These are phyloP conservation scores for Ophiostoma ulmi DNA, from an alignment of 2,329 filamentous ascomycete species.

Conservation along the genomic window DNA sequence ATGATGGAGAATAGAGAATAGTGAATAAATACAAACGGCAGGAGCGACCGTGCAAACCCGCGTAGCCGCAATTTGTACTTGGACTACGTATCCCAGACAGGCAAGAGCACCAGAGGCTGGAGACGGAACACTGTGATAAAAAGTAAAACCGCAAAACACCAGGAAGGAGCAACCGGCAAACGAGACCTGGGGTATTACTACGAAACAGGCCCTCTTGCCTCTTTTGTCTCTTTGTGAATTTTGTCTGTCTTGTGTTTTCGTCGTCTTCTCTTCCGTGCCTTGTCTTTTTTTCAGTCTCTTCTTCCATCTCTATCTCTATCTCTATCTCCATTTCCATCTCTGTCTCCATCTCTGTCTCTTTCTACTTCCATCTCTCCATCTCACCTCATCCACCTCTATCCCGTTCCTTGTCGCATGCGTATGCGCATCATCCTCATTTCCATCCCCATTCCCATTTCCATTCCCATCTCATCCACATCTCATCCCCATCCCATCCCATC, in stretches of 20 bases:
- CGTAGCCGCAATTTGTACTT: not conserved
- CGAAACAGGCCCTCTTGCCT: conserved; percentile 14
- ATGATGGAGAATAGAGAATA: too few relatives aligned
- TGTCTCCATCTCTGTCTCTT: not conserved
- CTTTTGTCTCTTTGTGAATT: not conserved
- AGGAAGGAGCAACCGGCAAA: conserved; percentile 14
- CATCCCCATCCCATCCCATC: not conserved
- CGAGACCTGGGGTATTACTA: conserved; percentile 11
- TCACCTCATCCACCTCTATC: not conserved
- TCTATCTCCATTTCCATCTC: not conserved
- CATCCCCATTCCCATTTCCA: too few relatives aligned
- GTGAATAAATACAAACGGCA: not conserved
- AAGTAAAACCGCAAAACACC: not conserved
- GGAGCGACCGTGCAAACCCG: conserved; percentile 9
- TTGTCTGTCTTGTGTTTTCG: not conserved
- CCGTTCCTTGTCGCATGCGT: not conserved
- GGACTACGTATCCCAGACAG: not conserved
- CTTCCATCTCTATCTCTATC: not conserved
- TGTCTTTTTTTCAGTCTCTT: not conserved
- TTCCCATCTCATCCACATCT: not conserved
- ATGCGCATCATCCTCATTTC: not conserved
- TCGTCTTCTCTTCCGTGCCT: not conserved
- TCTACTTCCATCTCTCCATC: not conserved
- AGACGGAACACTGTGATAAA: too few relatives aligned
- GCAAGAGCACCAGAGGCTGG: not conserved